Evolutionary conservation across 176 grass and related monocot species (phyloP).

Genomic region (Cenchrus fungigraminus): DNA sequence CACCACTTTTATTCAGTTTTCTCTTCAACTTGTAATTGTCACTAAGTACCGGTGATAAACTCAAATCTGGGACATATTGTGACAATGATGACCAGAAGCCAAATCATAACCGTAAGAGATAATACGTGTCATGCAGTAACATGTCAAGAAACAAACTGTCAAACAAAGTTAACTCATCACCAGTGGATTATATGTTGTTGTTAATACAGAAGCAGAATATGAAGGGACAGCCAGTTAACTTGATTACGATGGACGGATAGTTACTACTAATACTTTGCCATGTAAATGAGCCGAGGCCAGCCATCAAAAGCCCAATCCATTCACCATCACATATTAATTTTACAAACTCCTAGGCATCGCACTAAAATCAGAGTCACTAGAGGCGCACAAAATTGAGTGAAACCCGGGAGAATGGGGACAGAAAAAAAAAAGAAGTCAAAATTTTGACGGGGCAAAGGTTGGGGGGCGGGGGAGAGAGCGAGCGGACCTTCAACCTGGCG

Average conservation of each 20-base stretch:
- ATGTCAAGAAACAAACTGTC: constrained; percentile 10
- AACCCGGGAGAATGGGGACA: not conserved
- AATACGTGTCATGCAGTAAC: not conserved
- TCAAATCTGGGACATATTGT: not conserved
- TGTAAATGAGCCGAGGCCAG: not conserved
- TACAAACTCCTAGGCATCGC: not conserved
- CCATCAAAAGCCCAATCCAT: not conserved
- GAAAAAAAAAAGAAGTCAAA: not conserved
- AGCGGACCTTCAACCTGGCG: constrained; percentile 77
- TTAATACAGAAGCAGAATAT: not conserved
- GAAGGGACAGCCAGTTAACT: not conserved
- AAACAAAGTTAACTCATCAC: not conserved
- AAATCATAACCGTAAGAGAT: not conserved
- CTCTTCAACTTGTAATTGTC: not conserved
- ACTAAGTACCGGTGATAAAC: not conserved
- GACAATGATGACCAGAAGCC: not conserved
- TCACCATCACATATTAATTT: not conserved
- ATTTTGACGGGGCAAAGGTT: not conserved
- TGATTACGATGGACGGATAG: not conserved
- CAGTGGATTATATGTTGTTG: not conserved
- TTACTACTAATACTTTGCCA: not conserved
- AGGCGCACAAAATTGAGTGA: not conserved
- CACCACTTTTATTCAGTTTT: too few species aligned
- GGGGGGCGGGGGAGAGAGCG: not conserved
- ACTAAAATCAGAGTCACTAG: not conserved